phyloP scores from a whole-genome alignment of 768 basidiomycete species.

The Dacryopinax spathularia region DNA sequence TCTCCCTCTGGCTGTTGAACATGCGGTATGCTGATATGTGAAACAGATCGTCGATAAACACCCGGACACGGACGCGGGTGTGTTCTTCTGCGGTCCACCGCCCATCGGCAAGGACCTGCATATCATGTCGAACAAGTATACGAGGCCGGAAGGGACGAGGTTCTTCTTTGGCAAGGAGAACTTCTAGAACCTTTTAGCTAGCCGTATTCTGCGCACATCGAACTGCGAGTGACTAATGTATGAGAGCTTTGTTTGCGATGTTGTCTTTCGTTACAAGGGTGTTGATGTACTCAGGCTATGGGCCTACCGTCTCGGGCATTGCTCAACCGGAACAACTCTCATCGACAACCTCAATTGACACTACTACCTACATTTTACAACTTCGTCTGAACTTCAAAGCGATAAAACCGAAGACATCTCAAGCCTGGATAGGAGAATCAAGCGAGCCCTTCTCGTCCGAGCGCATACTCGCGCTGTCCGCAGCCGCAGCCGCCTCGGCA shows the following conservation, averaged over 20 bases:
- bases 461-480: background rate
- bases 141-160: slow-evolving; percentile 55
- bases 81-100: slow-evolving; percentile 83
- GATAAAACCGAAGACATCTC: no score
- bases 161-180: slow-evolving; percentile 78
- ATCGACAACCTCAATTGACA: no score
- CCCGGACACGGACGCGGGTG: slow-evolving; percentile 77
- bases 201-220: background rate
- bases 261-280: no score
- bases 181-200: background rate
- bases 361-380: no score
- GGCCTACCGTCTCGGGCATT: no score
- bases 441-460: background rate
- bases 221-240: background rate
- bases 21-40: slow-evolving; percentile 22
- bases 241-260: no score
- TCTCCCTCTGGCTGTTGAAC: slow-evolving; percentile 10
- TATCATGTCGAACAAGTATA: slow-evolving; percentile 72
- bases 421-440: background rate
- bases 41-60: slow-evolving; percentile 63
- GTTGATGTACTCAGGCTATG: no score
- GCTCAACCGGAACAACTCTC: no score
- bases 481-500: background rate
- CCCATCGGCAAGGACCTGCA: slow-evolving; percentile 59
- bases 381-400: no score